These are phyloP conservation scores for Nissolia schottii DNA, from an alignment of 306 rosid species.

Conservation along the genomic window DNA sequence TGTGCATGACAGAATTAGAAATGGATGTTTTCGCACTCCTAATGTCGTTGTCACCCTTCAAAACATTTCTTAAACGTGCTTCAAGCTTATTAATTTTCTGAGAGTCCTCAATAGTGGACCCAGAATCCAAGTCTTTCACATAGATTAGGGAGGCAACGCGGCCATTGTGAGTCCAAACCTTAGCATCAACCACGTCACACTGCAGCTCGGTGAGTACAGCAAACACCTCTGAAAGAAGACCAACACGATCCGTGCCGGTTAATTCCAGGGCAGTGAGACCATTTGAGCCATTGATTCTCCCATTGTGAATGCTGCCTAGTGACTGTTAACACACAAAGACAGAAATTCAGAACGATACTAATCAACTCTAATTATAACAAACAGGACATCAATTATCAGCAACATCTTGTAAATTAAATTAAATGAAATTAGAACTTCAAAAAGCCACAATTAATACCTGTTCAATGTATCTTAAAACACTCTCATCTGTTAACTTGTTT, in stretches of 20 bases:
- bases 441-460: constrained; percentile 50
- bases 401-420: not conserved
- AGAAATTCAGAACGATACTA: not conserved
- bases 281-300: constrained; percentile 30
- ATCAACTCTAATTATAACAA: not conserved
- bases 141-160: constrained; percentile 66
- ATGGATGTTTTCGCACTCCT: constrained; percentile 66
- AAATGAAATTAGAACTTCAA: not conserved
- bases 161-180: constrained; percentile 95
- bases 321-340: constrained; percentile 43
- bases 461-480: constrained; percentile 71
- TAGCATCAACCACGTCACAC: constrained; percentile 85
- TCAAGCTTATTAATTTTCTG: constrained; percentile 51
- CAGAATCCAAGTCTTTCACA: constrained; percentile 56
- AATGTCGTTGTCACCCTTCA: constrained; percentile 77
- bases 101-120: constrained; percentile 57
- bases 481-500: constrained; percentile 79
- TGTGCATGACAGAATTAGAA: constrained; percentile 55
- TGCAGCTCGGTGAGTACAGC: constrained; percentile 76
- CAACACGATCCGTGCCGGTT: constrained; percentile 80
- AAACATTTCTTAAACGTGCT: constrained; percentile 74
- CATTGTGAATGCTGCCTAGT: constrained; percentile 57
- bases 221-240: constrained; percentile 88
- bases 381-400: not conserved
- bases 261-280: constrained; percentile 79